Percentiles rank a stretch among this genome's conserved stretches.
Evolutionary conservation across 805 yeast genomes (phyloP).

Genomic region (Komagataella phaffii): DNA sequence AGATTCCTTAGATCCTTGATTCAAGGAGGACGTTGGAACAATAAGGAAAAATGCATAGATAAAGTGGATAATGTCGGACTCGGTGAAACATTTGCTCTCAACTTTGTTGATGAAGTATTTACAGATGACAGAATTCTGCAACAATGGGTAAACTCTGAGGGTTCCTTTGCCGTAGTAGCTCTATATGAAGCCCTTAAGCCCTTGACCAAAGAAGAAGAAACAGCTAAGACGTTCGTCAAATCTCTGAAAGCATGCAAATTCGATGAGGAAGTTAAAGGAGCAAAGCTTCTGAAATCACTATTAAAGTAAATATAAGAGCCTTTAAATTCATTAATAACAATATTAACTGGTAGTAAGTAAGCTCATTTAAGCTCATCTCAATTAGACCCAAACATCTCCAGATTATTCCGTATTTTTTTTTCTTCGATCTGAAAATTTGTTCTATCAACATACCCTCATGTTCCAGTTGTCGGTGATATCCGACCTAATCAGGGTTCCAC

Average conservation of each 20-base stretch:
- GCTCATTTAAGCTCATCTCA: background rate
- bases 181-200: conserved; percentile 52
- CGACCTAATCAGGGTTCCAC: conserved; percentile 82
- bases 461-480: conserved; percentile 70
- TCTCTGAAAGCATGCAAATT: conserved; percentile 35
- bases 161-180: conserved; percentile 75
- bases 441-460: conserved; percentile 28
- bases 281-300: conserved; percentile 23
- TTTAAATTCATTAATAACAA: background rate
- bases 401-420: background rate
- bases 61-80: conserved; percentile 29
- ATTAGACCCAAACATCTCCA: background rate
- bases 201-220: conserved; percentile 23
- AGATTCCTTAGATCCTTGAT: conserved; percentile 66
- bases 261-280: conserved; percentile 49
- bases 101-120: conserved; percentile 27
- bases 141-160: conserved; percentile 59
- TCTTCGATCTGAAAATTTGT: background rate
- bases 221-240: conserved; percentile 31
- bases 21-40: conserved; percentile 78
- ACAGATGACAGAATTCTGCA: conserved; percentile 39
- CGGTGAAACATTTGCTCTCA: conserved; percentile 49
- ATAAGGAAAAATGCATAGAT: conserved; percentile 38
- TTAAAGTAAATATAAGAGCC: background rate
- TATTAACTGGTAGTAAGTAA: background rate